Percentiles rank a stretch among this genome's conserved stretches.
Evolutionary conservation across 345 rosid genomes (phyloP).

Genomic region (Syzygium oleosum): DNA sequence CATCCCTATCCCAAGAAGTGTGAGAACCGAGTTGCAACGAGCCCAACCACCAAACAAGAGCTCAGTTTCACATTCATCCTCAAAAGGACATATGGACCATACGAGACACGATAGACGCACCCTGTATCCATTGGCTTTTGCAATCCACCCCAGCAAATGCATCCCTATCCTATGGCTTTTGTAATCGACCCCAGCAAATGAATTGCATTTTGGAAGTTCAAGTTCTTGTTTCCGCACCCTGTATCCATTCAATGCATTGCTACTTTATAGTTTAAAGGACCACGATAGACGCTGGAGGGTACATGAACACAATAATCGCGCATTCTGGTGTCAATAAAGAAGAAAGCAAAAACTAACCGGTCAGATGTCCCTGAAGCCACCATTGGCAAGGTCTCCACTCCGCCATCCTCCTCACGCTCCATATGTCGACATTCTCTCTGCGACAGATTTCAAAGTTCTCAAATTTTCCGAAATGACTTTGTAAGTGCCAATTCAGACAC

Average conservation of each 20-base stretch:
- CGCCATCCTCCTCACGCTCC: conserved; percentile 62
- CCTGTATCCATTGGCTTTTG: not conserved
- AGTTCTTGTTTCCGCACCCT: not conserved
- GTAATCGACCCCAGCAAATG: not conserved
- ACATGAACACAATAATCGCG: not conserved
- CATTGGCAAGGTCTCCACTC: conserved; percentile 98
- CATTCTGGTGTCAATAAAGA: not conserved
- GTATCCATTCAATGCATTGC: not conserved
- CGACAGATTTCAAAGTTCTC: not conserved
- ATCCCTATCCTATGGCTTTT: not conserved
- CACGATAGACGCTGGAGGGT: not conserved
- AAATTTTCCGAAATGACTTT: not conserved
- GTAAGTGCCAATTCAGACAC: not conserved
- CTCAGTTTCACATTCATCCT: not conserved
- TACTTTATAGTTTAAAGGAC: not conserved
- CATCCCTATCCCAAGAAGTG: not conserved
- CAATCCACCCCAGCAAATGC: not conserved
- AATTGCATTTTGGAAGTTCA: not conserved
- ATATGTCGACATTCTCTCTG: conserved; percentile 51
- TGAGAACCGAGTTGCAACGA: not conserved
- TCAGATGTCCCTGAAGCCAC: conserved; percentile 70
- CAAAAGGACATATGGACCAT: not conserved
- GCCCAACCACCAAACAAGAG: not conserved
- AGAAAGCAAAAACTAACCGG: conserved; percentile 26
- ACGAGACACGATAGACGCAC: not conserved